Evolutionary conservation across 2,329 filamentous ascomycete species (phyloP).

Genomic region (Cadophora sp.): DNA sequence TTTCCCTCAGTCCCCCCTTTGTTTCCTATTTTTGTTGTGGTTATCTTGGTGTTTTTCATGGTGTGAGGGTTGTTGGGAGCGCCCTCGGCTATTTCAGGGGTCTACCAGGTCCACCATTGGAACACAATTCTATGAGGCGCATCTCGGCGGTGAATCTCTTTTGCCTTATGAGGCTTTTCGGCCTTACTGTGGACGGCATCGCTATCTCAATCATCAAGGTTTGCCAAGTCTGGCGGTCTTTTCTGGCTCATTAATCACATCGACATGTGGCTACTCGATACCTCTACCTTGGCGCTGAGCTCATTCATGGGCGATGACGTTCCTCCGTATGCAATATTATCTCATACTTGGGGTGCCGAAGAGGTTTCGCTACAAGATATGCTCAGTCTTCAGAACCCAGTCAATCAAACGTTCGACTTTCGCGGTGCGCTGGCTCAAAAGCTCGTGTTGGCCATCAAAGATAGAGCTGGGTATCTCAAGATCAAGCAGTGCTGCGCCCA

Average conservation of each 20-base stretch:
- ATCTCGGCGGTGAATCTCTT: not conserved
- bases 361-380: constrained; percentile 44
- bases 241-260: not conserved
- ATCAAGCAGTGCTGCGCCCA: constrained; percentile 8
- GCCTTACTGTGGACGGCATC: not conserved
- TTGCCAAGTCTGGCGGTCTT: not conserved
- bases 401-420: not conserved
- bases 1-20: not conserved
- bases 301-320: constrained; percentile 28
- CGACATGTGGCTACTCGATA: constrained; percentile 30
- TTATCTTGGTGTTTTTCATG: not conserved
- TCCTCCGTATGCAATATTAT: constrained; percentile 46
- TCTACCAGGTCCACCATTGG: not conserved
- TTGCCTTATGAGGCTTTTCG: not conserved
- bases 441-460: not conserved
- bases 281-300: constrained; percentile 21
- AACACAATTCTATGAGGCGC: not conserved
- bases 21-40: not conserved
- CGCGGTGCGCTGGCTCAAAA: constrained; percentile 35
- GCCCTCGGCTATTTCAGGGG: constrained; percentile 1
- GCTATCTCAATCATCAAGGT: not conserved
- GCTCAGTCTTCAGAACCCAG: not conserved
- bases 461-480: constrained; percentile 15
- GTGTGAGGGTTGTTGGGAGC: not conserved
- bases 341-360: constrained; percentile 44